Evolutionary conservation across 306 rosid species (phyloP), one percentile per base, ranked within the genome.

Genomic region (Cicer cuneatum): DNA sequence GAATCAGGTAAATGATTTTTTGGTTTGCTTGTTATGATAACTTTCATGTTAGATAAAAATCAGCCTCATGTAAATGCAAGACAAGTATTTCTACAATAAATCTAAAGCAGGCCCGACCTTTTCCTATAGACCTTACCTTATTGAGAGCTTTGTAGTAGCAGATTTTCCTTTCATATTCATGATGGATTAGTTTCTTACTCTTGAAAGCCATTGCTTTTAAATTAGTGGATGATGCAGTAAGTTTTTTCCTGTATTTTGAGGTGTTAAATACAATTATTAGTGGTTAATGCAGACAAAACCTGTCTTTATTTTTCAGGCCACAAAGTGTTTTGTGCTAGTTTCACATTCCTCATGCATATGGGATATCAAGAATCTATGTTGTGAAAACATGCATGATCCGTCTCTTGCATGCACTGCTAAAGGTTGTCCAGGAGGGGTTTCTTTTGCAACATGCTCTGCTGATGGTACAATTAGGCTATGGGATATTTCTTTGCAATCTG

Each of bases 311-410:
- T 82, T 78, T 48, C 84, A 89, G 97, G 89, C 83, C 45, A 82
- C 87, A 42, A 83, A 89, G 77, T 89, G 87, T 74, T 90, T 75
- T 75, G 85, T 81, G 82, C 86, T 90, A 72, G 90, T 85, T 81
- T 87, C 97, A 61, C 97, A 90, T 87, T 88, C 93, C 75, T 84
- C 87, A 1, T 89, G 93, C 83, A 90, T 90, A 82, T 90, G 93
- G 92, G 97, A 90, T 83, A 83, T 90, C 90, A 89, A 85, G 85
- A 86, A 81, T 85, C 86, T 90, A 58, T 88, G 93, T 81, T 89
- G 97, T 48, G 90, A 90, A 79, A 85, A 90, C 83, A 73, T 80
- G 81, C 97, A 90, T 49, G 90, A 88, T 76, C 85, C 89, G 48
- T 85, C 93, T 74, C 85, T 85, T 74, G 90, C 91, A 69, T 90